phyloP scores from a whole-genome alignment of 306 rosid genomes.

The apple (Malus domestica) region DNA sequence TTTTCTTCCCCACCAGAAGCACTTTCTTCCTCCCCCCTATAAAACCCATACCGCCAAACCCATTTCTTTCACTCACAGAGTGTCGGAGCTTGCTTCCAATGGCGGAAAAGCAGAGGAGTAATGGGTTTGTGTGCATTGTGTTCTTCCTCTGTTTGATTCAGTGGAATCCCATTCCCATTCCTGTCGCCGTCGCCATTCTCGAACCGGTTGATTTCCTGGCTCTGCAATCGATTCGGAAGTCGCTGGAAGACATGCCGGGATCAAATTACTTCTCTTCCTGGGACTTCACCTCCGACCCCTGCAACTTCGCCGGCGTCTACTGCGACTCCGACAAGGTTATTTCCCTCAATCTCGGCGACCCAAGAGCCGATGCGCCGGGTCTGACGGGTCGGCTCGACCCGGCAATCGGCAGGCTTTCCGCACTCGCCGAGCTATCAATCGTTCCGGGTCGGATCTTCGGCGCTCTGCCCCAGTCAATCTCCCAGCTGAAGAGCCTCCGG shows the following conservation, averaged over 20 bases:
- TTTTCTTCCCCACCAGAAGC: slow-evolving; percentile 6
- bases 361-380: slow-evolving; percentile 80
- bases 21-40: slow-evolving; percentile 12
- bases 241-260: slow-evolving; percentile 71
- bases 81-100: slow-evolving; percentile 14
- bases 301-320: slow-evolving; percentile 81
- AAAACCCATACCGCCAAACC: slow-evolving; percentile 7
- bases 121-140: slow-evolving; percentile 9
- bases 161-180: not conserved
- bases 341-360: slow-evolving; percentile 90
- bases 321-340: slow-evolving; percentile 74
- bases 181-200: slow-evolving; percentile 43
- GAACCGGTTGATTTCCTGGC: slow-evolving; percentile 90
- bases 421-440: slow-evolving; percentile 73
- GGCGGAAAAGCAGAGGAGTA: slow-evolving; percentile 28
- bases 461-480: slow-evolving; percentile 42
- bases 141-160: slow-evolving; percentile 28
- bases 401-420: slow-evolving; percentile 66
- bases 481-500: slow-evolving; percentile 55
- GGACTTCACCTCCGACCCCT: slow-evolving; percentile 98
- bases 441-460: slow-evolving; percentile 87
- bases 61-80: slow-evolving; percentile 9
- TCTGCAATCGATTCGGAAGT: slow-evolving; percentile 71
- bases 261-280: slow-evolving; percentile 75
- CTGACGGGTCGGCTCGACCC: slow-evolving; percentile 68